Evolutionary conservation across 1,284 basidiomycete species (phyloP), one percentile per base, ranked within the genome.

Genomic region (Mycena citricolor): DNA sequence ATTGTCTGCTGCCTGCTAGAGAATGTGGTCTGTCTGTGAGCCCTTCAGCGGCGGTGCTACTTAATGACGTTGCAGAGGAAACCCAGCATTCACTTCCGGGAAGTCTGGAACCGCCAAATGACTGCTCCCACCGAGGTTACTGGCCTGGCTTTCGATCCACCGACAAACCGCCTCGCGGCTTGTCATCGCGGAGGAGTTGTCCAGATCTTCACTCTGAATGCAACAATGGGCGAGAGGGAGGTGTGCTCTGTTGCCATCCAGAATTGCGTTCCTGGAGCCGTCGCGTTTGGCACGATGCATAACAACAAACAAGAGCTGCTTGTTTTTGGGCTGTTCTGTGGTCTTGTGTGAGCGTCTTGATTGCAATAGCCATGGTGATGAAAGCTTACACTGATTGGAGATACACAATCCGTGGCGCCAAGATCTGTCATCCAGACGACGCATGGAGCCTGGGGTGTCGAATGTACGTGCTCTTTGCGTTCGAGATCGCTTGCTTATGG

Each of bases 221-320:
- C 25, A 34, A 40, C 38, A 19, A 51, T 54, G 49, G 26, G 31
- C 10, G 28, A 49, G 11, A 16, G 22, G 14, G 29, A 34, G 26
- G 44, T 54, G 39, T 56, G 51, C 49, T 25, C 54, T 36, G 29
- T 52, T 32, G 40, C 30, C 32, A 34, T 54, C 17, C 26, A 38
- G 14, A 40, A 51, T 19, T 30, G 38, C 30, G 34, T 36, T 16
- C 52, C 46, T 21, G 42, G 47, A 32, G 52, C 49, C 7, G 41
- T 56, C n/a, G 49, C 38, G 14, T 56, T 56, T 21, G 49, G 50
- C n/a, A 39, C 44, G 29, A 48, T 54, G 36, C 14, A 32, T 10
- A 38, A 39, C 4, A 41, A 56, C 32, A 42, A 43, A 16, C 31
- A 43, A 24, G 50, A 45, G 11, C 12, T 56, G 13, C 28, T 56